Percentiles rank a stretch among this genome's conserved stretches.
These are phyloP conservation scores for Alternaria metachromatica DNA, from an alignment of 2,329 filamentous ascomycete species.

Conservation along the genomic window DNA sequence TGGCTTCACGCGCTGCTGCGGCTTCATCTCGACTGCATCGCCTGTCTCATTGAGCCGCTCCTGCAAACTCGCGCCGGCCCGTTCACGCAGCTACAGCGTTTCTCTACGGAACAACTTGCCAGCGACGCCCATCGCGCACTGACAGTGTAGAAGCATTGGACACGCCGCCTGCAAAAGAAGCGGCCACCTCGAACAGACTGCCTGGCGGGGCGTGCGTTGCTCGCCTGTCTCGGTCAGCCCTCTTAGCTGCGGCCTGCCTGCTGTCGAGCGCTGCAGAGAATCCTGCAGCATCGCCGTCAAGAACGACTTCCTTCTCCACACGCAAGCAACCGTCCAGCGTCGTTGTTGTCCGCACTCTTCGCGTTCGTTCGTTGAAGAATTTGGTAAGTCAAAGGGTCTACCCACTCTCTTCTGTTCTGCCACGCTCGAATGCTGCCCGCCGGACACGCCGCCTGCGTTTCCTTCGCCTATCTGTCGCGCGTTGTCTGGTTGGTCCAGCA, in stretches of 20 bases:
- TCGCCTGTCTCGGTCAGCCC: constrained; percentile 49
- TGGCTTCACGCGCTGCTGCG: constrained; percentile 24
- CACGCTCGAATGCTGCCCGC: constrained; percentile 6
- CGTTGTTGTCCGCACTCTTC: constrained; percentile 13
- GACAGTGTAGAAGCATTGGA: constrained; percentile 31
- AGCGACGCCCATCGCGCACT: constrained; percentile 36
- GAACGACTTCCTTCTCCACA: constrained; percentile 40
- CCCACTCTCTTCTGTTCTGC: constrained; percentile 2
- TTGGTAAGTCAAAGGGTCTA: constrained; percentile 26
- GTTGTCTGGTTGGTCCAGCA: constrained; percentile 44
- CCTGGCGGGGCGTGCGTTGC: constrained; percentile 42
- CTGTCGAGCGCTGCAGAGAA: constrained; percentile 46
- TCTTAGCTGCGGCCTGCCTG: constrained; percentile 51
- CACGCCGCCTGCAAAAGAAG: constrained; percentile 36
- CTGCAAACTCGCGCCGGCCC: constrained; percentile 48
- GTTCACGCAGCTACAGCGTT: constrained; percentile 37
- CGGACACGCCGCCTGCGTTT: constrained; percentile 33
- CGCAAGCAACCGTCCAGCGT: constrained; percentile 20
- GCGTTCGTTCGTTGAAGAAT: constrained; percentile 33
- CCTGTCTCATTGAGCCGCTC: constrained; percentile 24
- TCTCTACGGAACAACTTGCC: constrained; percentile 24
- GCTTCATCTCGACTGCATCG: constrained; percentile 40
- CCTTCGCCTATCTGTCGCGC: constrained; percentile 46
- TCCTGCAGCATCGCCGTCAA: constrained; percentile 48
- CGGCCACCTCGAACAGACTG: constrained; percentile 36